Evolutionary conservation across 768 basidiomycete species (phyloP), one percentile per base, ranked within the genome.

Genomic region (Kondoa malvinella): DNA sequence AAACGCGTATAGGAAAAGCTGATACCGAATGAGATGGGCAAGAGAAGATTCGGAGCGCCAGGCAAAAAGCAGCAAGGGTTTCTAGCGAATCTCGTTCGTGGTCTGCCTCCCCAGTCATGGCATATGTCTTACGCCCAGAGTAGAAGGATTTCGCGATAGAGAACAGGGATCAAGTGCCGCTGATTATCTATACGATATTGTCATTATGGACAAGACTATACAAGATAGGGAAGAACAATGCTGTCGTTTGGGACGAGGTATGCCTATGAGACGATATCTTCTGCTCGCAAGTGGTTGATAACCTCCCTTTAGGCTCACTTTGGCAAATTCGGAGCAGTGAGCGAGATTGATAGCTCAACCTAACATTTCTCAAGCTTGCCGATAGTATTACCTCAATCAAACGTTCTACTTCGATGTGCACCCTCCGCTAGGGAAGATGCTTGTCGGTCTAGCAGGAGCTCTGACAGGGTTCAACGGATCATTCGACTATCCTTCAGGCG

Each of bases 321-420:
- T 78, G 95, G 95, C 73, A 97, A 99, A 79, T 97, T 99, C 78
- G 95, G 90, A 64, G 69, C 74, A 0, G 61, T 63, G 27, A 17
- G 61, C 31, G 12, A 12, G 3, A 4, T 34, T n/a, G n/a, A 30
- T 27, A 30, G 58, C 8, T 8, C 25, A 8, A 31, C 27, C 31
- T 12, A 12, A 63, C 31, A 33, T 33, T 16, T 31, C 26, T 33
- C 61, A 63, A 14, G 12, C 33, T 16, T 27, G n/a, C 3, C 30
- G 15, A 34, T 89, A 89, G 64, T 87, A 96, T 78, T 97, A 99
- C 78, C 85, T 99, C 78, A 95, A 96, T 78, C 88, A 92, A 75
- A 91, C 95, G 77, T 97, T 97, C 79, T 97, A 96, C 81, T 97
- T 97, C 77, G 95, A 99, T 75, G 95, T 97, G 16, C 95, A 99